Evolutionary conservation across 495 filamentous ascomycete genomes (phyloP).

Genomic region (Penicillium mononematosum): DNA sequence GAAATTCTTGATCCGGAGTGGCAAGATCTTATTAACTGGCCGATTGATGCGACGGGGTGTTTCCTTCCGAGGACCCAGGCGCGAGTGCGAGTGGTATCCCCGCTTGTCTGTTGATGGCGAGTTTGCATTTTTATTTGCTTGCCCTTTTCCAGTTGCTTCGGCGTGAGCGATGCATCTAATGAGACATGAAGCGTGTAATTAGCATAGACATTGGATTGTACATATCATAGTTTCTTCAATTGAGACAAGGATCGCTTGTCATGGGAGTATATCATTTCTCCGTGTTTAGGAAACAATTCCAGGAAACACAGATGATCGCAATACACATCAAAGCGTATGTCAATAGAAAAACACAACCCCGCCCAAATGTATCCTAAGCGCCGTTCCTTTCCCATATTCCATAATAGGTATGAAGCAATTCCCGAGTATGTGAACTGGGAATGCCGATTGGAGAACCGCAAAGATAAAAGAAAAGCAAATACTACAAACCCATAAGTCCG

Average conservation of each 20-base stretch:
- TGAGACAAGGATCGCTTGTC: slow-evolving; percentile 4
- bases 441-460: slow-evolving; percentile 7
- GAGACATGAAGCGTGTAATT: slow-evolving; percentile 25
- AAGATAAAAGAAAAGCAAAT: slow-evolving; percentile 16
- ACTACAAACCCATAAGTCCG: slow-evolving; percentile 6
- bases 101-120: not conserved
- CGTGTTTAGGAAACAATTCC: not conserved
- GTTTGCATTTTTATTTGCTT: not conserved
- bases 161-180: slow-evolving; percentile 19
- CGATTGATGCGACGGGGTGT: slow-evolving; percentile 42
- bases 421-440: not conserved
- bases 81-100: slow-evolving; percentile 5
- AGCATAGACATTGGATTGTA: slow-evolving; percentile 20
- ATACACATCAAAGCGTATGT: not conserved
- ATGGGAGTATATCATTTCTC: not conserved
- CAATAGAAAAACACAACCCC: not conserved
- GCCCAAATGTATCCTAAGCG: slow-evolving; percentile 17
- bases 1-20: slow-evolving; percentile 32
- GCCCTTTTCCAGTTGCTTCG: not conserved
- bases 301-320: not conserved
- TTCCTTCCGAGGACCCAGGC: slow-evolving; percentile 18
- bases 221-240: slow-evolving; percentile 9
- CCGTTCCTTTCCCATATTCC: slow-evolving; percentile 13
- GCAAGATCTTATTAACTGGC: slow-evolving; percentile 39
- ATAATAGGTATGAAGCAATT: slow-evolving; percentile 1